Evolutionary conservation across 2,329 filamentous ascomycete species (phyloP), one percentile per base, ranked within the genome.

Genomic region (Huntiella omanensis): DNA sequence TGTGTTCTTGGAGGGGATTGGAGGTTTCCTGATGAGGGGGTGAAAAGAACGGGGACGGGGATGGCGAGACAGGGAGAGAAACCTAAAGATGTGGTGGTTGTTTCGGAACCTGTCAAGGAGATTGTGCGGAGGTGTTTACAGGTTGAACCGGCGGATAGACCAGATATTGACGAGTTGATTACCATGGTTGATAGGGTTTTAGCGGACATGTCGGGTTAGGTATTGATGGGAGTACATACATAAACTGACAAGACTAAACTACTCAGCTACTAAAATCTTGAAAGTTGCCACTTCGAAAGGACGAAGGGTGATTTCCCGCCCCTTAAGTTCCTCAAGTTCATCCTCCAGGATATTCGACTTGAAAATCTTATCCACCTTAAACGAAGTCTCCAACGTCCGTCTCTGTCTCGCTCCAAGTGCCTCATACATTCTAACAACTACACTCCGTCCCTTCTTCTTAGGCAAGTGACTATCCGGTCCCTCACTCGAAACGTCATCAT

Each of bases 1-100:
- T 96, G 88, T 59, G 83, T 96, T 13, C 66, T 94, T 12, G 83
- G 86, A 50, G 91, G 88, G 35, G 88, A 96, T 63, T 98, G 91
- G 88, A 73, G 86, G 44, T 98, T 96, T 62, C 91, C 91, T 0
- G 87, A 94, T 55, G 87, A 95, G 59, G 78, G 79, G 1, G 60
- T 63, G 48, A 67, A 64, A 56, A 63, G 63, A 45, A 66, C 64
- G 50, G 43, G 58, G 51, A 56, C 58, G 48, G 52, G 55, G 7
- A 50, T 57, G 45, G 52, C 44, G 46, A 48, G 54, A 28, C 40
- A 46, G 17, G 43, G 28, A 17, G 19, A 36, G 5, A 36, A 43
- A 33, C n/a, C 17, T 12, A 17, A 37, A 3, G 52, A 57, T 12
- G 59, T 57, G 4, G 54, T 52, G 3, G 64, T 61, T 1, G 87